Evolutionary conservation across 352 stramenopile species (phyloP), one percentile per base, ranked within the genome.

Genomic region (Globisporangium canariense): DNA sequence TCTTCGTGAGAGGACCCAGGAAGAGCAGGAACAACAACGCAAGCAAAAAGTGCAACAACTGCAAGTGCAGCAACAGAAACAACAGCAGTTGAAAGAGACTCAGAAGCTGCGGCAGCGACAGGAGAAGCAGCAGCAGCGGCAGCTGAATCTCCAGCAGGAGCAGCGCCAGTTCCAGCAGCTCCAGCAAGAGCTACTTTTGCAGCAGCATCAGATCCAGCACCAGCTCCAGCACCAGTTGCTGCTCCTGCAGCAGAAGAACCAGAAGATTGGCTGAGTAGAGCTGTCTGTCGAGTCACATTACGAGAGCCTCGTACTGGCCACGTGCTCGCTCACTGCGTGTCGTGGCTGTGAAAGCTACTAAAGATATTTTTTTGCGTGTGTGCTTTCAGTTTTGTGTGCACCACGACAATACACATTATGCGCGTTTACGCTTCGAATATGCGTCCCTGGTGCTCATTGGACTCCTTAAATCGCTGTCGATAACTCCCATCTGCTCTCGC

Each of bases 221-320:
- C 46, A 52, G 46, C 46, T 52, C 46, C 46, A 52, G 46, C 20
- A 52, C 46, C 46, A 52, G n/a, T 7, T 30, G n/a, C 46, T 30
- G 46, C 46, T 52, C 46, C 46, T 30, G 20, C 18, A 52, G 9
- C 46, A 52, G 18, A 25, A 52, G 46, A 30, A 16, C 46, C 18
- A 30, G 46, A 52, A 52, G 46, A 49, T 6, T 52, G 43, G 28
- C 18, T 25, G 43, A 50, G 18, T 6, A 6, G 6, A 7, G 5
- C 43, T 50, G 13, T 46, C 43, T 50, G 13, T 46, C 40, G 4
- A 46, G 14, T 3, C 13, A n/a, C 40, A 18, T 11, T 14, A 41
- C 4, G 14, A 11, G 9, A 41, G 36, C 7, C 36, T 16, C 9
- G 36, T 14, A n/a, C 41, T 47, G 13, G 41, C 14, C 41, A 20